Conservation (phyloP, 306 rosid genomes). For the Coriaria nepalensis region DNA sequence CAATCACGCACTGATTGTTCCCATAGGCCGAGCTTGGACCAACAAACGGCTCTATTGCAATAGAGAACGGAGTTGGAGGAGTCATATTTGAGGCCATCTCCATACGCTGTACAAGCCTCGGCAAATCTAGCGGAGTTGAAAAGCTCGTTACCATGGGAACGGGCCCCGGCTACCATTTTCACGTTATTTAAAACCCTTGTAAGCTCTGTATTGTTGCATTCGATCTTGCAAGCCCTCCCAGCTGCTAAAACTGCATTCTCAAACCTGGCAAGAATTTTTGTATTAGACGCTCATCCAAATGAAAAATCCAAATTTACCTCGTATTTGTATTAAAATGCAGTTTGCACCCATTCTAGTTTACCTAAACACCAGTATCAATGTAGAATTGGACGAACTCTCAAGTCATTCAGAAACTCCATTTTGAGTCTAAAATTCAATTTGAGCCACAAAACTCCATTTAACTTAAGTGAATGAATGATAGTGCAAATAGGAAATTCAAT, state of each 20-base stretch:
- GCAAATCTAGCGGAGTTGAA: constrained; percentile 56
- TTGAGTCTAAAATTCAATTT: too few relatives aligned
- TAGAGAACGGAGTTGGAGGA: constrained; percentile 48
- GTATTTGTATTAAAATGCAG: too few relatives aligned
- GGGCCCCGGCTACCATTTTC: constrained; percentile 67
- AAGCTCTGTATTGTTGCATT: constrained; percentile 42
- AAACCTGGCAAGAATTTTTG: constrained; percentile 51
- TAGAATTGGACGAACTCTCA: too few relatives aligned
- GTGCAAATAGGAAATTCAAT: too few relatives aligned
- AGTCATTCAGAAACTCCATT: too few relatives aligned
- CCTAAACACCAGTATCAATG: too few relatives aligned
- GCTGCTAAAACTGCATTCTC: constrained; percentile 61
- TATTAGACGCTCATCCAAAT: too few relatives aligned
- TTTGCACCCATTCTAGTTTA: too few relatives aligned
- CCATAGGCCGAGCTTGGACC: constrained; percentile 88
- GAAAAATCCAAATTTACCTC: too few relatives aligned
- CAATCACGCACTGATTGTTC: constrained; percentile 80
- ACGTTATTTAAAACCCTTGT: constrained; percentile 41
- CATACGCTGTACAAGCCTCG: constrained; percentile 82
- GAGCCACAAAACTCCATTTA: too few relatives aligned
- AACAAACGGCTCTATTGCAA: constrained; percentile 86
- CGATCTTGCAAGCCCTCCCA: constrained; percentile 51
- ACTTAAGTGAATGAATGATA: too few relatives aligned
- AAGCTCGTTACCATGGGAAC: constrained; percentile 62
- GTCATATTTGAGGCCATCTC: constrained; percentile 81